phyloP scores from a whole-genome alignment of 2,329 filamentous ascomycete species.

The Magnaporthales sp. region DNA sequence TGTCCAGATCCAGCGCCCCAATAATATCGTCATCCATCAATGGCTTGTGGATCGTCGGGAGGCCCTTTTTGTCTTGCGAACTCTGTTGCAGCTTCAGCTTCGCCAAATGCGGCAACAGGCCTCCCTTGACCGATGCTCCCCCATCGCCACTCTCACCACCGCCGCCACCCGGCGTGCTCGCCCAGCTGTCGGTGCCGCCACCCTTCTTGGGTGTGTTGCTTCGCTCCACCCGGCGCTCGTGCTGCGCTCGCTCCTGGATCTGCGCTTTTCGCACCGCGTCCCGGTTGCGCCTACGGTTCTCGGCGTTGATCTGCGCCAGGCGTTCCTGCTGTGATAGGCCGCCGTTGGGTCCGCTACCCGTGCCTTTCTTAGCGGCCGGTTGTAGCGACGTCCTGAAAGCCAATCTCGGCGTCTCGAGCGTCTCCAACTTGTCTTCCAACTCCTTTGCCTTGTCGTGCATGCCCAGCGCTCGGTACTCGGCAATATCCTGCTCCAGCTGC shows the following conservation, averaged over 20 bases:
- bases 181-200: constrained; percentile 36
- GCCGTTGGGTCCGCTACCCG: neutral
- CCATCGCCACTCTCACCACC: constrained; percentile 3
- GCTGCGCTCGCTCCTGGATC: constrained; percentile 65
- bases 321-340: constrained; percentile 61
- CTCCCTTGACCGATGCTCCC: constrained; percentile 41
- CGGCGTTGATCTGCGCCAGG: constrained; percentile 72
- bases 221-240: constrained; percentile 51
- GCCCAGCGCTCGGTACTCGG: constrained; percentile 55
- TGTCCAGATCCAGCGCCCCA: constrained; percentile 77
- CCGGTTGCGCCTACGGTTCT: constrained; percentile 77
- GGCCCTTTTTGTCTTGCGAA: constrained; percentile 45
- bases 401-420: constrained; percentile 58
- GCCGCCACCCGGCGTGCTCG: constrained; percentile 42
- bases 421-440: constrained; percentile 52
- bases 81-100: constrained; percentile 42
- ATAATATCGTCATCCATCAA: constrained; percentile 91
- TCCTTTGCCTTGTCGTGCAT: constrained; percentile 48
- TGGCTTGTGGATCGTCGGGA: constrained; percentile 65
- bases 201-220: constrained; percentile 49
- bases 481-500: constrained; percentile 54
- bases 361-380: constrained; percentile 37
- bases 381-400: constrained; percentile 62
- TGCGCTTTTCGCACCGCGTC: constrained; percentile 88
- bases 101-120: constrained; percentile 40